A percentile compares a stretch with the other conserved stretches of the same genome.
These are phyloP conservation scores for Spinellus fusiger DNA, from an alignment of 192 early-diverging fungal species.

Conservation along the genomic window DNA sequence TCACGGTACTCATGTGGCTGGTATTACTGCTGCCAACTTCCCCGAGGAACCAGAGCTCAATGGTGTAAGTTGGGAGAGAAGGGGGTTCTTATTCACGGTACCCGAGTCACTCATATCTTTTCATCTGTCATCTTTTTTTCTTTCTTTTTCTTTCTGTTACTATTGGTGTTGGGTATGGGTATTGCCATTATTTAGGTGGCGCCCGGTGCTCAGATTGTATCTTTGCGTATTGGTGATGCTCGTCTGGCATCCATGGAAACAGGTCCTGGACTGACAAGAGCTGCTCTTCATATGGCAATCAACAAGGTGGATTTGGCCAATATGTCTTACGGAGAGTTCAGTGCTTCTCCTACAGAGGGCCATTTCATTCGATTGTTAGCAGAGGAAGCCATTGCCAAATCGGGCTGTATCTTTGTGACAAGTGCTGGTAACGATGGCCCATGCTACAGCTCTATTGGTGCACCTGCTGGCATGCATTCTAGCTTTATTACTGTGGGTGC, in stretches of 20 bases:
- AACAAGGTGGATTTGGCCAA: constrained; percentile 69
- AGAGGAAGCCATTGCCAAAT: constrained; percentile 78
- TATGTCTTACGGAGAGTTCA: constrained; percentile 88
- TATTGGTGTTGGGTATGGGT: too few relatives aligned
- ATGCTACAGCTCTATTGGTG: constrained; percentile 73
- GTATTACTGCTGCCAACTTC: constrained; percentile 84
- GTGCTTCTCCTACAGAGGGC: constrained; percentile 62
- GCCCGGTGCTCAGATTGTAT: constrained; percentile 92
- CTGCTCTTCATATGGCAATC: constrained; percentile 66
- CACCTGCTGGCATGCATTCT: constrained; percentile 73
- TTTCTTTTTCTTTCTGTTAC: constrained; percentile 1
- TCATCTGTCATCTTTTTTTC: not conserved
- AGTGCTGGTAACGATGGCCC: constrained; percentile 94
- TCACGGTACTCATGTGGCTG: constrained; percentile 94
- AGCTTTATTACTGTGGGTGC: constrained; percentile 91
- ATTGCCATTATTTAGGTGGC: constrained; percentile 61
- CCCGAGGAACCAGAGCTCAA: constrained; percentile 79
- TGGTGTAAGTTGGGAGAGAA: constrained; percentile 49
- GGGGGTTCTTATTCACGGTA: not conserved
- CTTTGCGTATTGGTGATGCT: constrained; percentile 87
- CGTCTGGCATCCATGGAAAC: constrained; percentile 71
- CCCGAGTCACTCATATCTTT: not conserved
- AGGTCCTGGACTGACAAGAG: constrained; percentile 72
- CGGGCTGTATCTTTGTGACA: constrained; percentile 79
- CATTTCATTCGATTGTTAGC: constrained; percentile 77